Conservation (phyloP, 805 yeast genomes). For the Candida peoriensis region DNA sequence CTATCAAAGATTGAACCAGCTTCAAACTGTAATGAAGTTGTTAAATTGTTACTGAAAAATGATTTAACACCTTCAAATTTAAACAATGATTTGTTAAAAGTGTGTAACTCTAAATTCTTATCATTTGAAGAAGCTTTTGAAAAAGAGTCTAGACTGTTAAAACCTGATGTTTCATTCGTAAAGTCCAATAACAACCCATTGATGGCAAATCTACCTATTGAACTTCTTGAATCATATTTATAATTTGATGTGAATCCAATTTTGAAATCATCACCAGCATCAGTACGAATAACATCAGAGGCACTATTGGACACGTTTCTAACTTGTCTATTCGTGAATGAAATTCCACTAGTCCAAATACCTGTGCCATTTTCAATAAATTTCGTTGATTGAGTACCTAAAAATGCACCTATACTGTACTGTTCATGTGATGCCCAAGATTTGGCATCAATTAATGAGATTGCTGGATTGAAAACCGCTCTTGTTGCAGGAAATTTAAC, state of each 20-base stretch:
- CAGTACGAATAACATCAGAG: slow-evolving; percentile 46
- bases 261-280: slow-evolving; percentile 55
- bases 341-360: slow-evolving; percentile 48
- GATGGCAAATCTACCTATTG: slow-evolving; percentile 37
- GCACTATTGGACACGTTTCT: slow-evolving; percentile 50
- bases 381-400: slow-evolving; percentile 46
- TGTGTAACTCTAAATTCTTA: slow-evolving; percentile 26
- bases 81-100: slow-evolving; percentile 17
- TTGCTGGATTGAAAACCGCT: slow-evolving; percentile 42
- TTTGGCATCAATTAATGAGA: slow-evolving; percentile 40
- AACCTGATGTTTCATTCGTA: slow-evolving; percentile 38
- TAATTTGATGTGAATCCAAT: slow-evolving; percentile 39
- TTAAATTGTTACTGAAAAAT: slow-evolving; percentile 38
- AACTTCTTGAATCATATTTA: slow-evolving; percentile 39
- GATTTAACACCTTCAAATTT: slow-evolving; percentile 31
- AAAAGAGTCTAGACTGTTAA: slow-evolving; percentile 26
- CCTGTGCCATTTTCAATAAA: slow-evolving; percentile 16
- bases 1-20: slow-evolving; percentile 45
- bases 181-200: slow-evolving; percentile 38
- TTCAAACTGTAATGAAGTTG: slow-evolving; percentile 41
- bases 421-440: slow-evolving; percentile 51
- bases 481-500: slow-evolving; percentile 39
- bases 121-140: slow-evolving; percentile 19
- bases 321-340: slow-evolving; percentile 52
- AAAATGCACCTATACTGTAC: slow-evolving; percentile 34